phyloP scores from a whole-genome alignment of 768 basidiomycete species.

The Panaeolus cyanescens region DNA sequence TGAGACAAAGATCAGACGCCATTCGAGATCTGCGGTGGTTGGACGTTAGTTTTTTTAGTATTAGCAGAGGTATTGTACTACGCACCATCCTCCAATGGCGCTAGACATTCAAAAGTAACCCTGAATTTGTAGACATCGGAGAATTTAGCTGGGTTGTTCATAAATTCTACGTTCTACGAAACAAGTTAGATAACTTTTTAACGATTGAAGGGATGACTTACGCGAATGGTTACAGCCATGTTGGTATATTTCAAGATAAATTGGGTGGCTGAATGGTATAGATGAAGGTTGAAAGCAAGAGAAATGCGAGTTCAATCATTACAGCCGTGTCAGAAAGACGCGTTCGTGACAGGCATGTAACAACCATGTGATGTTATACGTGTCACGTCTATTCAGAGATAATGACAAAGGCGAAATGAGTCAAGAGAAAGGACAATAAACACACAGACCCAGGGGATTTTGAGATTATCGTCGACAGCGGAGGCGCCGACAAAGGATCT shows the following conservation, averaged over 20 bases:
- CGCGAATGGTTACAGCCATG: constrained; percentile 75
- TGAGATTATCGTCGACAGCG: neutral
- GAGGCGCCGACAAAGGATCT: neutral
- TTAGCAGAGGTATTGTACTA: neutral
- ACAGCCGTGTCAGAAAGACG: constrained; percentile 13
- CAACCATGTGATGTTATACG: constrained; percentile 7
- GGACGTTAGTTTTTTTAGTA: neutral
- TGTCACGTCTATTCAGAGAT: neutral
- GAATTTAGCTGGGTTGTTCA: constrained; percentile 93
- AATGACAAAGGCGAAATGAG: neutral
- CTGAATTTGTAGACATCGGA: constrained; percentile 89
- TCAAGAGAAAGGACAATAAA: constrained; percentile 8
- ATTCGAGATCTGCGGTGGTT: constrained; percentile 79
- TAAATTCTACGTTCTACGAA: constrained; percentile 77
- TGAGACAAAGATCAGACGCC: constrained; percentile 97
- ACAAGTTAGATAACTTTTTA: neutral
- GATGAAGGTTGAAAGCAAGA: constrained; percentile 9
- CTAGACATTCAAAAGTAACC: constrained; percentile 97
- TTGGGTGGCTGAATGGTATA: constrained; percentile 3
- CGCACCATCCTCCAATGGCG: constrained; percentile 83
- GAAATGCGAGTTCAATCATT: constrained; percentile 9
- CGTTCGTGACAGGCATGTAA: constrained; percentile 17
- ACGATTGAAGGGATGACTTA: constrained; percentile 29
- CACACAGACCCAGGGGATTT: neutral
- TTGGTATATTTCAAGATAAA: neutral